Percentiles rank a stretch among this genome's conserved stretches.
These are phyloP conservation scores for Penicillium manginii DNA, from an alignment of 495 filamentous ascomycete genomes.

Conservation along the genomic window DNA sequence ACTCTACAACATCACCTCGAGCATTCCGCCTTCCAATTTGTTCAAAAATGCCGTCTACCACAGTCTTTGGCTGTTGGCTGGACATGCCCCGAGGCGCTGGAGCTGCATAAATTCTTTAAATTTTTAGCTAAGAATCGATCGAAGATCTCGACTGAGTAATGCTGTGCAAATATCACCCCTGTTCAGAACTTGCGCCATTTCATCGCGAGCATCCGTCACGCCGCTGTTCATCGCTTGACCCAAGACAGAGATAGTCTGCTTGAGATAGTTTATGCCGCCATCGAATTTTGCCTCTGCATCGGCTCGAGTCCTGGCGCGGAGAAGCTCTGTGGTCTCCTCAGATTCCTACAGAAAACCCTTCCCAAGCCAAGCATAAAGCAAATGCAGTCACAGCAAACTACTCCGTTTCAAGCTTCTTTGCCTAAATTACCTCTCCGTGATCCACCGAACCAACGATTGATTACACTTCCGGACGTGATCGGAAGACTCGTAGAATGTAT, in stretches of 20 bases:
- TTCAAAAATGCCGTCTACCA: neutral
- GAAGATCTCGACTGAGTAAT: neutral
- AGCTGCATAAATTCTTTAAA: conserved; percentile 4
- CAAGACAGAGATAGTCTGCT: conserved; percentile 6
- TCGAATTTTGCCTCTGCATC: conserved; percentile 6
- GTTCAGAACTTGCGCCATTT: conserved; percentile 1
- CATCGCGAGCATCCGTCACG: conserved; percentile 6
- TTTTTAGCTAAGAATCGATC: neutral
- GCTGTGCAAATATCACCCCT: neutral
- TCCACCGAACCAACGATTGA: too few relatives aligned
- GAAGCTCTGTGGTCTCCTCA: neutral
- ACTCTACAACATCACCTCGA: conserved; percentile 1
- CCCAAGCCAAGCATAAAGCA: neutral
- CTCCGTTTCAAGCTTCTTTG: too few relatives aligned
- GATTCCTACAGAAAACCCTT: neutral
- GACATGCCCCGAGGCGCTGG: neutral
- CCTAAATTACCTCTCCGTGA: too few relatives aligned
- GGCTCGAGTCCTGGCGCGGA: neutral
- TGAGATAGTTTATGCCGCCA: neutral
- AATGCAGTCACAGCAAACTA: neutral
- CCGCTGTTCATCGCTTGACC: conserved; percentile 3
- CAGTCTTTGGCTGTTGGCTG: neutral
- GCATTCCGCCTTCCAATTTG: neutral
- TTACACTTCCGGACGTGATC: too few relatives aligned
- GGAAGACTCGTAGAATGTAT: too few relatives aligned